Base-by-base conservation (phyloP, 495 filamentous ascomycete genomes). In the Aspergillus hancockii region DNA sequence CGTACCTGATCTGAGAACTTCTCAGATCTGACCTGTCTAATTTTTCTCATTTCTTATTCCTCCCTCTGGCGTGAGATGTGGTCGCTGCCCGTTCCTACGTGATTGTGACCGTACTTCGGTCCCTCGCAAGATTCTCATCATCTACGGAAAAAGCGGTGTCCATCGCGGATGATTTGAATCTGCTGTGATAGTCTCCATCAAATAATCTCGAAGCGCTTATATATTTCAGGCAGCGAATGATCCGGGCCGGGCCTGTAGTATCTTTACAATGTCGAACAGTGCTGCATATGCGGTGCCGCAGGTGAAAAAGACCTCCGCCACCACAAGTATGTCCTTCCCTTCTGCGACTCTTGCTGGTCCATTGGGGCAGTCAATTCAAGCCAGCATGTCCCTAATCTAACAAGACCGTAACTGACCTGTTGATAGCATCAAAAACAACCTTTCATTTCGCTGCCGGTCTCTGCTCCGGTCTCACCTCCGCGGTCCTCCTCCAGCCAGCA, bases 371-470 rank as follows among this genome's bases (percentile, higher is more conserved):
- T 28, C 3, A 28, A 28, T 28, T 7, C 25, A 7, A 28, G 25
- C 7, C 25, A 3, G 7, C 25, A 28, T 28, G 25, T 7, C 25
- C 7, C 7, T 28, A 7, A 28, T 28, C 7, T 28, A 28, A 3
- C 25, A 28, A 28, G 7, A 7, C 25, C 7, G 7, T 55, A 21
- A 55, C 38, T 22, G 3, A 16, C 19, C 12, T 40, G 25, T 19
- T 4, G 46, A 21, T 23, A 80, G 76, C 77, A 61, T 79, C 76
- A 12, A 79, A 79, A 73, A 75, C 74, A 21, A 68, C 80, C 63
- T 93, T 92, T 73, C 93, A 97, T 79, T 95, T 98, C 77, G 74
- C 85, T 58, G 94, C 92, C 55, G 95, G 94, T 59, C 88, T 96
- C 38, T 83, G 82, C 66, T 96, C 93, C 0, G 94, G 94, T 67